These are phyloP conservation scores for Orychophragmus violaceus DNA, from an alignment of 345 rosid species.

Conservation along the genomic window DNA sequence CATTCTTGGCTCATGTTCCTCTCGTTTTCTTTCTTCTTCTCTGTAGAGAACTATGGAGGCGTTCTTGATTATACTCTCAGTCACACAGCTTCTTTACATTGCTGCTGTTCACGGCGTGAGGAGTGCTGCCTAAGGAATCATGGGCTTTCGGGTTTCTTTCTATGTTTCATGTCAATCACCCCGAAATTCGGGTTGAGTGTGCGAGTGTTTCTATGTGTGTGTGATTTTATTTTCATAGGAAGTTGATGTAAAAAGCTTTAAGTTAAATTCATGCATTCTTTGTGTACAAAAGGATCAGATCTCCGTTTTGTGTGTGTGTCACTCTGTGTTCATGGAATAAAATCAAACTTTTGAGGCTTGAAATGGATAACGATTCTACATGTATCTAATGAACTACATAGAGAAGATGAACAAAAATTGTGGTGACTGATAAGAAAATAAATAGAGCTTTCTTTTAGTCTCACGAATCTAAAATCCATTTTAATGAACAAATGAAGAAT, in stretches of 20 bases:
- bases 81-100: constrained; percentile 75
- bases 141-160: neutral
- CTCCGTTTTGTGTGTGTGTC: constrained; percentile 16
- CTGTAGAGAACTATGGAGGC: constrained; percentile 99
- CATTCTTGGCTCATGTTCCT: neutral
- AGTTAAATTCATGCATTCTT: constrained; percentile 29
- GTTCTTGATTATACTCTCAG: constrained; percentile 78
- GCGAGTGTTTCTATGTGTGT: constrained; percentile 4
- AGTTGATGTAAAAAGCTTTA: constrained; percentile 7
- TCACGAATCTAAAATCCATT: constrained; percentile 9
- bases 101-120: constrained; percentile 58
- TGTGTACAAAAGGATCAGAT: constrained; percentile 21
- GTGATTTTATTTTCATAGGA: constrained; percentile 4
- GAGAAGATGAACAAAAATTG: neutral
- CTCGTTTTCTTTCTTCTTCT: constrained; percentile 3
- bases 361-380: neutral
- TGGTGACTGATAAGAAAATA: neutral
- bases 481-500: constrained; percentile 13
- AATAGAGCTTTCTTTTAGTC: neutral
- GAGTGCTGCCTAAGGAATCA: constrained; percentile 17
- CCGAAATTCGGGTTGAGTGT: constrained; percentile 14
- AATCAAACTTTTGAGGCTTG: constrained; percentile 20
- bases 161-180: constrained; percentile 1
- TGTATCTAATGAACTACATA: neutral
- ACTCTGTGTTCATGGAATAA: constrained; percentile 24